Conservation (phyloP, 495 filamentous ascomycete species). For the Cercophora samala region DNA sequence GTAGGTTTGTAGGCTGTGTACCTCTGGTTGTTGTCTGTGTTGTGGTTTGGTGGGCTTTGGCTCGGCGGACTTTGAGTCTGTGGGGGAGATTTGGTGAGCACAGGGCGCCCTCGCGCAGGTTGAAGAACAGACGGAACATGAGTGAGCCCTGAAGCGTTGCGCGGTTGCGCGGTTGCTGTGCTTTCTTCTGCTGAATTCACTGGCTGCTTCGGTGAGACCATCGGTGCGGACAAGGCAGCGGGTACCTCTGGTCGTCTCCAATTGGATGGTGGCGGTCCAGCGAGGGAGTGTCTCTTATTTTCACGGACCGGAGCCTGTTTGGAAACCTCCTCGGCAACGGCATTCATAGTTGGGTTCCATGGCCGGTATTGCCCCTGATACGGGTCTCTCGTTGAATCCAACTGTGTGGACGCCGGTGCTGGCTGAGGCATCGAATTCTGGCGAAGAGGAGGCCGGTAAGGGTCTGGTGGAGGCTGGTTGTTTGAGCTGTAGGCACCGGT, state of each 20-base stretch:
- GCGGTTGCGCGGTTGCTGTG: slow-evolving; percentile 4
- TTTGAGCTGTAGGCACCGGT: slow-evolving; percentile 15
- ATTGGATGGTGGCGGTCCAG: slow-evolving; percentile 7
- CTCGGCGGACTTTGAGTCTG: slow-evolving; percentile 16
- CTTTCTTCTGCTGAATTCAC: slow-evolving; percentile 6
- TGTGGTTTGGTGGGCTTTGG: slow-evolving; percentile 9
- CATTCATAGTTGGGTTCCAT: slow-evolving; percentile 30
- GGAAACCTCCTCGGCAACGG: slow-evolving; percentile 16
- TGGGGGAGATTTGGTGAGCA: slow-evolving; percentile 14
- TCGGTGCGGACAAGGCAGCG: slow-evolving; percentile 16
- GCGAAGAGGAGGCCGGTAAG: slow-evolving; percentile 10
- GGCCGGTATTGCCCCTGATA: slow-evolving; percentile 29
- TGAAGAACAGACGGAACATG: slow-evolving; percentile 36
- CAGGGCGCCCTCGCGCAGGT: slow-evolving; percentile 34
- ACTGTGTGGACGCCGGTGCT: background rate
- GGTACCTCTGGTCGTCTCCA: slow-evolving; percentile 16
- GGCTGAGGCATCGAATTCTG: slow-evolving; percentile 19
- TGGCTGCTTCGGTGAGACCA: slow-evolving; percentile 14
- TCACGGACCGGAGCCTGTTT: background rate
- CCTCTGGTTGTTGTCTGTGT: slow-evolving; percentile 12
- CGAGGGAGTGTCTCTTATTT: slow-evolving; percentile 20
- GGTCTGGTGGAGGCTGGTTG: slow-evolving; percentile 19
- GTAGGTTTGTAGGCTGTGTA: slow-evolving; percentile 24
- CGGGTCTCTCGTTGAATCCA: background rate
- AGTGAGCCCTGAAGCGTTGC: slow-evolving; percentile 10